A percentile compares a stretch with the other conserved stretches of the same genome.
phyloP scores from a whole-genome alignment of 1,284 basidiomycete genomes.

The Ceratobasidium theobromae region DNA sequence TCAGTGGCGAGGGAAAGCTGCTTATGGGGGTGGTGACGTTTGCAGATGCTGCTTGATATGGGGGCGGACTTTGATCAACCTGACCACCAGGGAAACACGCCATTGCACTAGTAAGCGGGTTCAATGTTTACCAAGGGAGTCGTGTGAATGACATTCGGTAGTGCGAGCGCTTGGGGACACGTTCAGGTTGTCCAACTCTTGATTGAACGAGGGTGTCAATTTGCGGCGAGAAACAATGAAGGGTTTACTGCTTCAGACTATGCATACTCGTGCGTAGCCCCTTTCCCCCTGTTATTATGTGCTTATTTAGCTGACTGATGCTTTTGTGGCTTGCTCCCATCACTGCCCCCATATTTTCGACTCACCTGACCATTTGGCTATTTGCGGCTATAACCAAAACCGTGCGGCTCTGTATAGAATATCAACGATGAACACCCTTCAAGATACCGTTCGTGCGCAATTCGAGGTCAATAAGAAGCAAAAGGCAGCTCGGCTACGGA shows the following conservation, averaged over 20 bases:
- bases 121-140: neutral
- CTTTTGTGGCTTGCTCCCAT: neutral
- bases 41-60: slow-evolving; percentile 81
- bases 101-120: slow-evolving; percentile 81
- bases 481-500: slow-evolving; percentile 39
- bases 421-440: slow-evolving; percentile 69
- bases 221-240: slow-evolving; percentile 79
- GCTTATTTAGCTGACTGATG: slow-evolving; percentile 16
- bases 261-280: slow-evolving; percentile 74
- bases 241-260: slow-evolving; percentile 92
- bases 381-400: slow-evolving; percentile 1
- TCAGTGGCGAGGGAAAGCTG: neutral
- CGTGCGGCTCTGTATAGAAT: slow-evolving; percentile 47
- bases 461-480: slow-evolving; percentile 67
- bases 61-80: slow-evolving; percentile 85
- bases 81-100: slow-evolving; percentile 89
- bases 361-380: neutral
- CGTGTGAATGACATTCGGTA: slow-evolving; percentile 42
- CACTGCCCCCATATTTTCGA: neutral
- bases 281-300: slow-evolving; percentile 10
- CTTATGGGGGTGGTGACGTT: slow-evolving; percentile 4
- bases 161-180: slow-evolving; percentile 84
- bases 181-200: slow-evolving; percentile 82
- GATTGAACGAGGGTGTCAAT: slow-evolving; percentile 85
- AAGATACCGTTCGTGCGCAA: slow-evolving; percentile 72